A percentile compares a stretch with the other conserved stretches of the same genome.
Conservation (phyloP, 768 basidiomycete species). For the Russula abietina region DNA sequence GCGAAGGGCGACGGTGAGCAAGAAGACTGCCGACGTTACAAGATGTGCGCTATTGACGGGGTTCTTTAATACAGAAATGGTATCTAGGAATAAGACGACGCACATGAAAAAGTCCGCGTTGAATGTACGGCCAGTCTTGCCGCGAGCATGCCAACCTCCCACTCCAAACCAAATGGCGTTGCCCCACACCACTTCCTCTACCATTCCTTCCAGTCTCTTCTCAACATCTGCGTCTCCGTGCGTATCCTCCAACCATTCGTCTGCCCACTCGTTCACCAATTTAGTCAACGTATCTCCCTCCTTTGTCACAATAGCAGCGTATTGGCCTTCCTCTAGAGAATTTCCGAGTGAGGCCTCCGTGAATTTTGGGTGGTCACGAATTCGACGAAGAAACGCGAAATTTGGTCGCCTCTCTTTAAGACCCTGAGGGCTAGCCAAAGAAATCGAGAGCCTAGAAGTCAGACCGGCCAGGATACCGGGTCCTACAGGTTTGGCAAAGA, state of each 20-base stretch:
- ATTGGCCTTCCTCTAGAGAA: neutral
- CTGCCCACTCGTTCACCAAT: constrained; percentile 26
- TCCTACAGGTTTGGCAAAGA: constrained; percentile 24
- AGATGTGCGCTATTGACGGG: constrained; percentile 47
- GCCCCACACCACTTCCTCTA: constrained; percentile 59
- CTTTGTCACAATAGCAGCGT: constrained; percentile 19
- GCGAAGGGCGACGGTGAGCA: constrained; percentile 44
- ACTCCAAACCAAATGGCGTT: constrained; percentile 50
- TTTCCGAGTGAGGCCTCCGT: constrained; percentile 14
- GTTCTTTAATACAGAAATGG: neutral
- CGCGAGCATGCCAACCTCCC: constrained; percentile 41
- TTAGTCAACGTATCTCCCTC: constrained; percentile 22
- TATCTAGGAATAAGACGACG: constrained; percentile 29
- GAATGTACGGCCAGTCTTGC: constrained; percentile 34
- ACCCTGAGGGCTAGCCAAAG: constrained; percentile 14
- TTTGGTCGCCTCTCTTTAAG: constrained; percentile 35
- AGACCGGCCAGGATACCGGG: constrained; percentile 24
- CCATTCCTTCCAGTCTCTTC: constrained; percentile 43
- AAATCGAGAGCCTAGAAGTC: constrained; percentile 26
- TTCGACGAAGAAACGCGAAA: constrained; percentile 47
- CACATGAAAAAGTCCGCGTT: constrained; percentile 58
- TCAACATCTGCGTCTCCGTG: constrained; percentile 22
- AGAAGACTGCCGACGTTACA: constrained; percentile 59
- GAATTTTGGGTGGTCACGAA: constrained; percentile 44
- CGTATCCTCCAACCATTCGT: constrained; percentile 16